Evolutionary conservation across 768 basidiomycete genomes (phyloP), one percentile per base, ranked within the genome.

Genomic region (Lentinula aciculospora): DNA sequence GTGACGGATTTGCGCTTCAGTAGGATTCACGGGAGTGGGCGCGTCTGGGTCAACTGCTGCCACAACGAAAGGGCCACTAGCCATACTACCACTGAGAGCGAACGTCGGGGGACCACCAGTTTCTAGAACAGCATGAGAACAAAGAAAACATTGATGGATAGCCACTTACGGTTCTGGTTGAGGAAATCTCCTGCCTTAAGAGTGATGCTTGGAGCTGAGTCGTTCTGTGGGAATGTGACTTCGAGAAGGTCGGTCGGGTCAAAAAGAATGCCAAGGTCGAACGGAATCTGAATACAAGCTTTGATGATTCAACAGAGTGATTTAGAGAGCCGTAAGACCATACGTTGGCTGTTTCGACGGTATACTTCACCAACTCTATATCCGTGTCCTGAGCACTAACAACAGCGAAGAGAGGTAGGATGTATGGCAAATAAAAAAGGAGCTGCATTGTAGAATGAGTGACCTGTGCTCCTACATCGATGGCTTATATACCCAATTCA

Each of bases 41-140:
- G 75, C 79, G 60, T 82, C 81, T 4, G 76, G 81, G 59, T 81
- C 80, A 3, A 81, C 75, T 9, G 71, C 62, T 0, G 75, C 74
- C 13, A 82, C 62, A 15, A 82, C 76, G 62, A 78, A 82, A 0
- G 79, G 78, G 0, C 77, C 79, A 10, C 28, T 56, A 17, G 61
- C 58, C 10, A 49, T 45, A 12, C 54, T 56, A 12, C 64, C 50
- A 7, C 70, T 58, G 34, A 72, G 61, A 51, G 59, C 59, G 64
- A 74, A 76, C 1, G 63, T 63, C 3, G 74, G 74, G 2, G 73
- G 76, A 0, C 69, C 69, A 0, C 66, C 74, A 12, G 76, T 76
- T 6, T 66, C 76, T 78, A 37, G 32, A 21, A n/a, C 12, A 13
- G 25, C 2, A 4, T 51, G 13, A 37, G 31, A 23, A 53, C 7